Evolutionary conservation across 2,329 filamentous ascomycete species (phyloP).

Genomic region (Pseudopyrenochaeta lycopersici): DNA sequence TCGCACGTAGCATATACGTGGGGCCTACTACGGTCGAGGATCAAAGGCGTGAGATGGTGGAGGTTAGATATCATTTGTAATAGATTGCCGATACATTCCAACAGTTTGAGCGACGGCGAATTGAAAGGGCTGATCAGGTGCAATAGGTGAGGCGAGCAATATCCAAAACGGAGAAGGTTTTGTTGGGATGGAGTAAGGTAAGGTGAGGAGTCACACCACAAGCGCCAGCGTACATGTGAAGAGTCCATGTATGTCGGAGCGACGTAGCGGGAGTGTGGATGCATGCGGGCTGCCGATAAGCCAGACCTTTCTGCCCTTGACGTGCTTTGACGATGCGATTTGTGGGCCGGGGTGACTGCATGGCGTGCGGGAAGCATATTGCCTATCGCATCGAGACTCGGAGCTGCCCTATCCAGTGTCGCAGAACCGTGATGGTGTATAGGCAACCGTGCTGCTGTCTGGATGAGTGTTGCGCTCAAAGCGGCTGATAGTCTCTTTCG

Average conservation of each 20-base stretch:
- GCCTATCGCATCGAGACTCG: too few species aligned
- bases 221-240: neutral
- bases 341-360: neutral
- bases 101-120: neutral
- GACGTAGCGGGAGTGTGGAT: neutral
- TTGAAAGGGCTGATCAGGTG: too few species aligned
- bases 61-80: slow-evolving; percentile 9
- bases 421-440: slow-evolving; percentile 20
- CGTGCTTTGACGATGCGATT: neutral
- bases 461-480: slow-evolving; percentile 6
- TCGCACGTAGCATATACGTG: neutral
- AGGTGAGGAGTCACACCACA: neutral
- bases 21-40: neutral
- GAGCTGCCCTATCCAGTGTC: slow-evolving; percentile 17
- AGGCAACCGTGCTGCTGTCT: slow-evolving; percentile 11
- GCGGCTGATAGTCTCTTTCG: slow-evolving; percentile 2
- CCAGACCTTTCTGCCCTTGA: neutral
- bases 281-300: neutral
- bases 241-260: neutral
- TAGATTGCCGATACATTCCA: slow-evolving; percentile 4
- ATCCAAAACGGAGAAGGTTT: neutral
- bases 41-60: neutral
- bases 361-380: too few species aligned
- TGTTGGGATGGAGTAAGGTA: slow-evolving; percentile 2
- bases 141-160: neutral